phyloP scores from a whole-genome alignment of 192 early-diverging fungal species.

The Backusella mclennaniae region DNA sequence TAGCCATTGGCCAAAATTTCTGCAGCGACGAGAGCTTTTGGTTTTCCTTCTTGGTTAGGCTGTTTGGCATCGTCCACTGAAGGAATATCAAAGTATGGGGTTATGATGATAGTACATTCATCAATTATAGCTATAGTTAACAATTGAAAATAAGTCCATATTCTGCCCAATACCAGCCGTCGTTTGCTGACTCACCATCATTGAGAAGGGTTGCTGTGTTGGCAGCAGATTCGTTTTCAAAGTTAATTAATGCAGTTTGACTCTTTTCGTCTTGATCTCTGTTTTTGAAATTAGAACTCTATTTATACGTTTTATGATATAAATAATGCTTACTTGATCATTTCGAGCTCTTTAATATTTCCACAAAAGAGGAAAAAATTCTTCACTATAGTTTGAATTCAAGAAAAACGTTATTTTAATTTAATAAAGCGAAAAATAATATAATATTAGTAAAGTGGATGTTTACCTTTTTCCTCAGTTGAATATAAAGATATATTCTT shows the following conservation, averaged over 20 bases:
- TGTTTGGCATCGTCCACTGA: conserved; percentile 14
- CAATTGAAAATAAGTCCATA: not conserved
- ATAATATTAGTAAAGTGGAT: not conserved
- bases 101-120: conserved; percentile 51
- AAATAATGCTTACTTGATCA: conserved; percentile 47
- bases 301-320: not conserved
- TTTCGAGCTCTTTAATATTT: conserved; percentile 59
- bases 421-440: not conserved
- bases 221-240: conserved; percentile 57
- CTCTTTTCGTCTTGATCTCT: conserved; percentile 48
- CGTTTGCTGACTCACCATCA: conserved; percentile 32
- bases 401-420: not conserved
- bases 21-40: conserved; percentile 52
- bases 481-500: conserved; percentile 50
- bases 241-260: conserved; percentile 55
- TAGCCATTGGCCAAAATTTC: conserved; percentile 75
- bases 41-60: conserved; percentile 34
- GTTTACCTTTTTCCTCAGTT: conserved; percentile 53
- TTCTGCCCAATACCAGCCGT: not conserved
- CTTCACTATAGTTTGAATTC: conserved; percentile 40
- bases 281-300: not conserved
- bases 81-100: conserved; percentile 41
- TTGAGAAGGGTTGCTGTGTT: conserved; percentile 62
- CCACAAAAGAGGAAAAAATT: conserved; percentile 69
- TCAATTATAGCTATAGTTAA: conserved; percentile 50